Percentiles rank a stretch among this genome's conserved stretches.
phyloP scores from a whole-genome alignment of 1,139 yeast genomes.

The Candida sp. region DNA sequence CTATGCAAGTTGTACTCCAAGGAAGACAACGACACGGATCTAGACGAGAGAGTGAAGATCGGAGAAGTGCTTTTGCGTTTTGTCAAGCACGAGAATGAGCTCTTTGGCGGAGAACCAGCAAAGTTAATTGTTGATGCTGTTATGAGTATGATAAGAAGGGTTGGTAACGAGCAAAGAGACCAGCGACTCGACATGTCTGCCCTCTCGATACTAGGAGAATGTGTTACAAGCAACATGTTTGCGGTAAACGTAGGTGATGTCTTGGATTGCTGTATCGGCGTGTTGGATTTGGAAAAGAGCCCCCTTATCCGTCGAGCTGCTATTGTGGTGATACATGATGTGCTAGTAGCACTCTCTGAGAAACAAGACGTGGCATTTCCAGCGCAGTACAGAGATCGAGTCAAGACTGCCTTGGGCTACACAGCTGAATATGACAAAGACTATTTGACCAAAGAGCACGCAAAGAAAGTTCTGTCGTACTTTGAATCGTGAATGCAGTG shows the following conservation, averaged over 20 bases:
- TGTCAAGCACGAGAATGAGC: conserved; percentile 52
- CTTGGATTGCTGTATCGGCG: conserved; percentile 78
- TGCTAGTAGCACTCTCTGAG: conserved; percentile 50
- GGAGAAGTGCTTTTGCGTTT: conserved; percentile 81
- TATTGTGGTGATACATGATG: conserved; percentile 67
- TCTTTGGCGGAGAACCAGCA: conserved; percentile 47
- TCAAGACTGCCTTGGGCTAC: conserved; percentile 48
- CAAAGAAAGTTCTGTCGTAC: conserved; percentile 39
- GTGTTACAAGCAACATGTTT: conserved; percentile 62
- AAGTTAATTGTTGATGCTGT: conserved; percentile 31
- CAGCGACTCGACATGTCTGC: conserved; percentile 80
- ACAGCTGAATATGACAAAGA: conserved; percentile 55
- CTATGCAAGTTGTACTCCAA: conserved; percentile 48
- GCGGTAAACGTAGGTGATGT: conserved; percentile 56
- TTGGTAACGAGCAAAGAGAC: conserved; percentile 41
- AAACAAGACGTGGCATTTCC: conserved; percentile 55
- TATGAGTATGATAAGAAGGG: conserved; percentile 41
- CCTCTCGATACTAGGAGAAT: conserved; percentile 75
- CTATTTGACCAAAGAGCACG: conserved; percentile 62
- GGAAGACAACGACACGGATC: conserved; percentile 24
- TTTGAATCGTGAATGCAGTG: background rate
- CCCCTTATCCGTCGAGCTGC: conserved; percentile 75
- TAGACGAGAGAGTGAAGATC: conserved; percentile 72
- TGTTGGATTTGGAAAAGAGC: conserved; percentile 59
- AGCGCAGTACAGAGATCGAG: conserved; percentile 42